Conservation (phyloP, 2,329 filamentous ascomycete species). For the Pestalotiopsis fici region DNA sequence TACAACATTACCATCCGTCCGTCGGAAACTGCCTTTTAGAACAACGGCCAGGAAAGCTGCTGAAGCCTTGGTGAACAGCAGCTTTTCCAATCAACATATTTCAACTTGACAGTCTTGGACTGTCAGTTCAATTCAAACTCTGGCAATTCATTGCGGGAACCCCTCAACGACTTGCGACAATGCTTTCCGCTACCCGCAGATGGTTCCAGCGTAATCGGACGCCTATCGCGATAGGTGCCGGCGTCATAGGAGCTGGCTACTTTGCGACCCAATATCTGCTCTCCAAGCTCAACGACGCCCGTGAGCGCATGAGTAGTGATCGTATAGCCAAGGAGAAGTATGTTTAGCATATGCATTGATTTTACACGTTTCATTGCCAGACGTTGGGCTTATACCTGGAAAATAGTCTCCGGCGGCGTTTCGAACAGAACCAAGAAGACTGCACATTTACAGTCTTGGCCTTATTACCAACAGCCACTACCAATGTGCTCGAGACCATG, state of each 20-base stretch:
- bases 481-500: slow-evolving; percentile 83
- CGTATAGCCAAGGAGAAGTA: slow-evolving; percentile 97
- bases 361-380: background rate
- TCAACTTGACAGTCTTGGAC: background rate
- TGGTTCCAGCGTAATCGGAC: slow-evolving; percentile 94
- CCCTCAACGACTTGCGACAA: slow-evolving; percentile 29
- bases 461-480: slow-evolving; percentile 85
- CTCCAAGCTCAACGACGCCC: slow-evolving; percentile 86
- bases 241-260: slow-evolving; percentile 87
- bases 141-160: background rate
- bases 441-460: slow-evolving; percentile 98
- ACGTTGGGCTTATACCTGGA: background rate
- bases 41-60: background rate
- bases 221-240: slow-evolving; percentile 83
- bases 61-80: background rate
- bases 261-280: slow-evolving; percentile 91
- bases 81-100: background rate
- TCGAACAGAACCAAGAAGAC: slow-evolving; percentile 98
- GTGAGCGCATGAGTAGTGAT: slow-evolving; percentile 95
- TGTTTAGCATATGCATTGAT: slow-evolving; percentile 24
- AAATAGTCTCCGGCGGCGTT: slow-evolving; percentile 82
- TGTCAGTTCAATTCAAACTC: background rate
- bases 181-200: slow-evolving; percentile 74
- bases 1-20: background rate
- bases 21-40: background rate